Conservation (phyloP, 1,284 basidiomycete species). For the Ganoderma multipileum region DNA sequence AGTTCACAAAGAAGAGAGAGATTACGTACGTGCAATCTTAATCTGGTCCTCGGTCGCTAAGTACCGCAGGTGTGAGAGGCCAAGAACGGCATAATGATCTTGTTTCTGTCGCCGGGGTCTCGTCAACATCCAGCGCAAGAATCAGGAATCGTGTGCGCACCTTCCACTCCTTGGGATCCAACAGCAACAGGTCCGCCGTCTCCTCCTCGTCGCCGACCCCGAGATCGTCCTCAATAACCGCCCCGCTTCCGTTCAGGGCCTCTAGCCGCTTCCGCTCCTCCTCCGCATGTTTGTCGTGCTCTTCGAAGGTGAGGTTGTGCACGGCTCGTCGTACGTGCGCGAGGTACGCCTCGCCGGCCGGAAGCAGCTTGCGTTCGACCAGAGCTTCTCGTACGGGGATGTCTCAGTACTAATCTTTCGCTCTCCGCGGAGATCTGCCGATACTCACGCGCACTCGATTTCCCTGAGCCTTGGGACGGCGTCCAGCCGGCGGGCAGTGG, state of each 20-base stretch:
- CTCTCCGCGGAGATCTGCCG: constrained; percentile 1
- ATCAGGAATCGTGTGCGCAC: constrained; percentile 46
- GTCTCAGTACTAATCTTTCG: constrained; percentile 12
- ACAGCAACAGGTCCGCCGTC: constrained; percentile 69
- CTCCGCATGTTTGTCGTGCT: constrained; percentile 74
- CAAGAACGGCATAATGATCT: constrained; percentile 97
- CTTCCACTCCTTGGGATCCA: constrained; percentile 99
- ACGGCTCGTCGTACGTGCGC: constrained; percentile 79
- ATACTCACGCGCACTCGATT: constrained; percentile 43
- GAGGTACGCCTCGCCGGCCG: constrained; percentile 87
- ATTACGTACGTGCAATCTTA: constrained; percentile 89
- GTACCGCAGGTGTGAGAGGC: constrained; percentile 91
- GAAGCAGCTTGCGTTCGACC: constrained; percentile 62
- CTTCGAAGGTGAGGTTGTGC: constrained; percentile 80
- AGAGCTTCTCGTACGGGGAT: constrained; percentile 37
- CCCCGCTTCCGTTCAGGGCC: constrained; percentile 59
- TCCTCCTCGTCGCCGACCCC: constrained; percentile 95
- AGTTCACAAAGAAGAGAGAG: background rate
- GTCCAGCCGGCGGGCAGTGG: constrained; percentile 41
- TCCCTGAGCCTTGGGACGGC: constrained; percentile 36
- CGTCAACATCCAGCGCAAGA: background rate
- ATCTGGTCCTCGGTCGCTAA: constrained; percentile 92
- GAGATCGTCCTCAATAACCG: constrained; percentile 82
- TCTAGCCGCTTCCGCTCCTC: constrained; percentile 60
- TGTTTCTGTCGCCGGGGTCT: constrained; percentile 71